Conservation (phyloP, 352 stramenopile species). For the Phytophthora pini region DNA sequence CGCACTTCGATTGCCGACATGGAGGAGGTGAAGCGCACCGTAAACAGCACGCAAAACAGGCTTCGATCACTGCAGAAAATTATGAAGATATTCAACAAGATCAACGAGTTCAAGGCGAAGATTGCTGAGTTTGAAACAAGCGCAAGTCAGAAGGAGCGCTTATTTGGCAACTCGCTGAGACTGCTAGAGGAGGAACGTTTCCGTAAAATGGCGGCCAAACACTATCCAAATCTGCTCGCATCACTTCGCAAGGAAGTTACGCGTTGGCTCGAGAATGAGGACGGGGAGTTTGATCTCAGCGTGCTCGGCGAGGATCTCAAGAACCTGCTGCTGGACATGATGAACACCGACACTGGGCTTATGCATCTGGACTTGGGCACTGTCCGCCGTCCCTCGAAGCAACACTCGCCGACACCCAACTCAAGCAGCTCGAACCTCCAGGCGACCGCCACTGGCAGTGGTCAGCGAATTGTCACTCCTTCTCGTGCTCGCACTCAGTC, state of each 20-base stretch:
- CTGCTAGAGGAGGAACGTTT: conserved; percentile 83
- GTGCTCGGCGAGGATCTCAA: conserved; percentile 81
- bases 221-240: conserved; percentile 62
- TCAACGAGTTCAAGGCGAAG: conserved; percentile 76
- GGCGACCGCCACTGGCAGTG: conserved; percentile 6
- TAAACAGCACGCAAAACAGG: conserved; percentile 61
- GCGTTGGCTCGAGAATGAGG: conserved; percentile 78
- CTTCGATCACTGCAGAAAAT: conserved; percentile 82
- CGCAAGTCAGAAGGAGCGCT: conserved; percentile 74
- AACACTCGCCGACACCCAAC: conserved; percentile 25
- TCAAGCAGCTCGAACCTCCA: conserved; percentile 32
- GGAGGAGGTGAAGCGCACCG: conserved; percentile 46
- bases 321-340: conserved; percentile 75
- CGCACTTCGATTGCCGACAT: conserved; percentile 54
- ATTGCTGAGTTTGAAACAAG: conserved; percentile 77
- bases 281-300: conserved; percentile 73
- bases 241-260: conserved; percentile 69
- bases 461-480: conserved; percentile 26
- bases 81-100: conserved; percentile 74
- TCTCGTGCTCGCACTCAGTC: conserved; percentile 50
- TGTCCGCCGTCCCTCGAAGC: conserved; percentile 43
- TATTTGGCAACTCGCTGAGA: conserved; percentile 78
- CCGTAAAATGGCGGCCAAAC: conserved; percentile 74
- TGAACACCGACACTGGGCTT: conserved; percentile 82
- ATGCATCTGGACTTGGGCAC: conserved; percentile 84